Evolutionary conservation across 2,329 filamentous ascomycete species (phyloP).

Genomic region (Penicillium sp.): DNA sequence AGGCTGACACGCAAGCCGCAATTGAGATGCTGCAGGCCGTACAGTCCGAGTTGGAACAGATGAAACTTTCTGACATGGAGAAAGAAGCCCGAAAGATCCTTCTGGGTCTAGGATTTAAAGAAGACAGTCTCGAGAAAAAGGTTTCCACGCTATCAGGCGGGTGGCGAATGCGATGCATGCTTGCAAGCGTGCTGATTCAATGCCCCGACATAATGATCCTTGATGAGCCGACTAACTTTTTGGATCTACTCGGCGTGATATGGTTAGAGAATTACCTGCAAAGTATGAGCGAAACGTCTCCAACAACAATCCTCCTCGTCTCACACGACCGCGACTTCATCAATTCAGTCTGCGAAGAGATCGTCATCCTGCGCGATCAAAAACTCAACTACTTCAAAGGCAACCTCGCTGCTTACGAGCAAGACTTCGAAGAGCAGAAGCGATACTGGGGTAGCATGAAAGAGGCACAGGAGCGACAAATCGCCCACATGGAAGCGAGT

Average conservation of each 20-base stretch:
- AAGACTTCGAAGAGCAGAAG: slow-evolving; percentile 66
- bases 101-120: slow-evolving; percentile 71
- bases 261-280: slow-evolving; percentile 78
- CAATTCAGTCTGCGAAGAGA: slow-evolving; percentile 73
- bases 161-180: slow-evolving; percentile 71
- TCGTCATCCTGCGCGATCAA: slow-evolving; percentile 75
- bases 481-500: slow-evolving; percentile 77
- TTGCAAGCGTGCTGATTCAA: slow-evolving; percentile 70
- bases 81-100: slow-evolving; percentile 69
- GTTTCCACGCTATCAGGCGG: slow-evolving; percentile 74
- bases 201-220: slow-evolving; percentile 78
- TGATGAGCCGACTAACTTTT: slow-evolving; percentile 86
- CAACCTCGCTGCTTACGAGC: slow-evolving; percentile 72
- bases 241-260: slow-evolving; percentile 80
- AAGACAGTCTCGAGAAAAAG: slow-evolving; percentile 62
- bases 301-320: slow-evolving; percentile 73
- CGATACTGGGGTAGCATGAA: slow-evolving; percentile 74
- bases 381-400: slow-evolving; percentile 75
- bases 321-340: slow-evolving; percentile 85
- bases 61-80: slow-evolving; percentile 66
- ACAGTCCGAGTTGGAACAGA: slow-evolving; percentile 68
- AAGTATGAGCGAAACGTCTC: slow-evolving; percentile 56
- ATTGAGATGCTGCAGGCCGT: slow-evolving; percentile 71
- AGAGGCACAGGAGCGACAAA: slow-evolving; percentile 79
- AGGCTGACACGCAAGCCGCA: slow-evolving; percentile 70